These are phyloP conservation scores for Yamagishiella unicocca DNA, from an alignment of 139 green algal genomes.

Conservation along the genomic window DNA sequence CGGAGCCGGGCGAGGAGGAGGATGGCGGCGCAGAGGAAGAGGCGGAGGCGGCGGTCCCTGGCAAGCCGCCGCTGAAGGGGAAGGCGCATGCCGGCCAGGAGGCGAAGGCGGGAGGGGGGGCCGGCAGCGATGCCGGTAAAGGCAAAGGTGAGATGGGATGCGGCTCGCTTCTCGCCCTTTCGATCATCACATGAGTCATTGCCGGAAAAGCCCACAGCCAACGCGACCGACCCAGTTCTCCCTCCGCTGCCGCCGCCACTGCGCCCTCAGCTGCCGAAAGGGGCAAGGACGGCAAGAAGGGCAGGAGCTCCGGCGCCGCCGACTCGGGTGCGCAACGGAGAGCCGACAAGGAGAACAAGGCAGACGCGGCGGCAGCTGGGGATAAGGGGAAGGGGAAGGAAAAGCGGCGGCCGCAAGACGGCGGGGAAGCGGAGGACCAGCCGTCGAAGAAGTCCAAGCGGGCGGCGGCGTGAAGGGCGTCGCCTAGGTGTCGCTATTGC, in stretches of 20 bases:
- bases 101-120: background rate
- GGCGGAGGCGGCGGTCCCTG: background rate
- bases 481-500: background rate
- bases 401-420: background rate
- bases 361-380: background rate
- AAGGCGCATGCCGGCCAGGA: background rate
- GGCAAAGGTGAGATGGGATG: background rate
- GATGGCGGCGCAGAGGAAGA: background rate
- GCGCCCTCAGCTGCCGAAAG: too few species aligned
- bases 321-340: background rate
- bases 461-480: background rate
- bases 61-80: conserved; percentile 7
- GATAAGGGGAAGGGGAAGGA: background rate
- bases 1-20: background rate
- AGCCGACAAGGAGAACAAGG: conserved; percentile 26
- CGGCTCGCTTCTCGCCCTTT: background rate
- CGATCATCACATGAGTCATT: background rate
- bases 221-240: background rate
- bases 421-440: background rate
- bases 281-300: conserved; percentile 10
- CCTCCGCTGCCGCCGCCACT: too few species aligned
- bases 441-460: conserved; percentile 11
- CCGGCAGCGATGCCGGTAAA: background rate
- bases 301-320: background rate
- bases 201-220: background rate